These are phyloP conservation scores for Ophiocordyceps australis DNA, from an alignment of 2,329 filamentous ascomycete species.

Conservation along the genomic window DNA sequence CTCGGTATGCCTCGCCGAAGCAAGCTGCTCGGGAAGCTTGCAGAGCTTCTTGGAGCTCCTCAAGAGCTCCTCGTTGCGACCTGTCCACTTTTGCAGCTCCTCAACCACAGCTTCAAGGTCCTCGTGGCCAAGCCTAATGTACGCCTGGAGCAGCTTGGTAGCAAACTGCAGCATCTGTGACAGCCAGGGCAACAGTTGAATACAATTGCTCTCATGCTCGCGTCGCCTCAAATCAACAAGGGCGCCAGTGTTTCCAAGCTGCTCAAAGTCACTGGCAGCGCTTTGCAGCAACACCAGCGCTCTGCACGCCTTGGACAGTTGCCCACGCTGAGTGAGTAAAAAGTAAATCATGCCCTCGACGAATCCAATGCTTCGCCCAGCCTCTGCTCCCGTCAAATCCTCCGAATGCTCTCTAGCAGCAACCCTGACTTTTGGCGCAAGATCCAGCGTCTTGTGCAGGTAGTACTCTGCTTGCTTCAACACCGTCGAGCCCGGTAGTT, in stretches of 20 bases:
- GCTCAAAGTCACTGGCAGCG: slow-evolving; percentile 16
- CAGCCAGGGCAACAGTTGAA: slow-evolving; percentile 36
- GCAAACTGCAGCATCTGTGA: slow-evolving; percentile 47
- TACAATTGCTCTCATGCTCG: slow-evolving; percentile 7
- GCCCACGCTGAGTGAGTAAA: slow-evolving; percentile 39
- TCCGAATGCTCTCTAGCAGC: slow-evolving; percentile 59
- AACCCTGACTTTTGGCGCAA: slow-evolving; percentile 49
- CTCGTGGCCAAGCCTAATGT: slow-evolving; percentile 42
- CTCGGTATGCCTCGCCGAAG: slow-evolving; percentile 16
- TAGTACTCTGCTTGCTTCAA: slow-evolving; percentile 41
- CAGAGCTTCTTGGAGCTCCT: slow-evolving; percentile 21
- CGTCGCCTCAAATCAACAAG: slow-evolving; percentile 7
- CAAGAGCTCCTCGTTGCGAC: slow-evolving; percentile 24
- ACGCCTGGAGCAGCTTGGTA: slow-evolving; percentile 42
- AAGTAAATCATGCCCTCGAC: slow-evolving; percentile 69
- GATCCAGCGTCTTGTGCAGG: slow-evolving; percentile 63
- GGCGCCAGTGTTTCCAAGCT: slow-evolving; percentile 12
- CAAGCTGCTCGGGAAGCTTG: slow-evolving; percentile 31
- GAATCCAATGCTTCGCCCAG: slow-evolving; percentile 61
- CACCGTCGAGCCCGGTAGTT: slow-evolving; percentile 8
- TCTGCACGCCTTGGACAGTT: slow-evolving; percentile 21
- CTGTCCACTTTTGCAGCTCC: slow-evolving; percentile 29
- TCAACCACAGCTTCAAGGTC: slow-evolving; percentile 25
- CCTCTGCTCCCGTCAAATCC: slow-evolving; percentile 67
- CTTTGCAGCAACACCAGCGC: slow-evolving; percentile 19